Evolutionary conservation across 2,329 filamentous ascomycete species (phyloP).

Genomic region (Colletotrichum sp.): DNA sequence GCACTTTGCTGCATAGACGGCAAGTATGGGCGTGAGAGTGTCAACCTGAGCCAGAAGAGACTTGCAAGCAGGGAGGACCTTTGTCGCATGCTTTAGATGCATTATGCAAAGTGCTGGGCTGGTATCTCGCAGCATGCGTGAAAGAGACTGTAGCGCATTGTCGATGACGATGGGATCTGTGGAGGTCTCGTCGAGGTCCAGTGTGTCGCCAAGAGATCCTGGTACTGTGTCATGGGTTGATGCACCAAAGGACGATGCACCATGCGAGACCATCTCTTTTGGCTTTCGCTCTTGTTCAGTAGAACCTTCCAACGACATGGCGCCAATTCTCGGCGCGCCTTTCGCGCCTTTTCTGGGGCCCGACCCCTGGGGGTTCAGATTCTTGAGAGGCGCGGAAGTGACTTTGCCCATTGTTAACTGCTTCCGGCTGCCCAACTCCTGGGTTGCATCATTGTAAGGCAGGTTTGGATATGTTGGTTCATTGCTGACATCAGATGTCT

Average conservation of each 20-base stretch:
- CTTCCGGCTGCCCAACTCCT: not conserved
- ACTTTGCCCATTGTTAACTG: not conserved
- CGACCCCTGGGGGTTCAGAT: not conserved
- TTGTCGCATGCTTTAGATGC: not conserved
- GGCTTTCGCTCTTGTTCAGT: not conserved
- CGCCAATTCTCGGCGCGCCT: not conserved
- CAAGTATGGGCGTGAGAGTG: constrained; percentile 23
- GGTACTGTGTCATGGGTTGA: not conserved
- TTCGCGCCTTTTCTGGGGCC: not conserved
- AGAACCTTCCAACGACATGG: not conserved
- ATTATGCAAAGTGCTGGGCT: not conserved
- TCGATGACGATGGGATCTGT: not conserved
- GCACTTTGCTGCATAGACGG: constrained; percentile 24
- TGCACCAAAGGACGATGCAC: not conserved
- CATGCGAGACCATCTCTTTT: not conserved
- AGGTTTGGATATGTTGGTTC: not conserved
- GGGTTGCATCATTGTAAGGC: not conserved
- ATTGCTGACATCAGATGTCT: not conserved
- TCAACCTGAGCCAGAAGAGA: constrained; percentile 19
- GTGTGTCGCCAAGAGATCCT: not conserved
- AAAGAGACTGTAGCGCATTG: not conserved
- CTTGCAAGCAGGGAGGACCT: constrained; percentile 11
- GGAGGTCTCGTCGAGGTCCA: not conserved
- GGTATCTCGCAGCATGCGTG: not conserved
- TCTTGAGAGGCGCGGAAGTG: not conserved